Conservation (phyloP, 176 grass and related monocot species). For the Aegilops umbellulata region DNA sequence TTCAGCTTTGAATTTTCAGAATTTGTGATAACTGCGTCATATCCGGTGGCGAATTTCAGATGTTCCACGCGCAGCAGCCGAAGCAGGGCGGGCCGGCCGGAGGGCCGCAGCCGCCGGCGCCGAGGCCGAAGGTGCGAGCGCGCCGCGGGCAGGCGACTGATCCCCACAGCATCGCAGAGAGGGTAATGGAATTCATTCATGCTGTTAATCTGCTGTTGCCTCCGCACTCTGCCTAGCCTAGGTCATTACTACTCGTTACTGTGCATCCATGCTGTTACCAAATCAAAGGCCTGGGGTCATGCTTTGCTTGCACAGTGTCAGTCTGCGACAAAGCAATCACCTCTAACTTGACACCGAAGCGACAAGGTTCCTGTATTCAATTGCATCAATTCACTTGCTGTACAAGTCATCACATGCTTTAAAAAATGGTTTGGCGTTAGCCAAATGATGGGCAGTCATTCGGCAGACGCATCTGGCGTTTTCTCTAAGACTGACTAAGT, state of each 20-base stretch:
- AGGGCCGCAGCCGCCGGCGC: conserved; percentile 61
- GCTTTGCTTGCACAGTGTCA: not conserved
- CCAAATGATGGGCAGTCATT: not conserved
- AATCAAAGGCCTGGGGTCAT: not conserved
- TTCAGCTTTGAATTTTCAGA: not conserved
- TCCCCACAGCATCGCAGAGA: conserved; percentile 95
- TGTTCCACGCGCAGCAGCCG: conserved; percentile 68
- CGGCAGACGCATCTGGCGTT: not conserved
- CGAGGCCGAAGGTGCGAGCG: conserved; percentile 89
- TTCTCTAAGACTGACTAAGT: not conserved
- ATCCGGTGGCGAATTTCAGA: conserved; percentile 33
- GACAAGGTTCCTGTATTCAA: not conserved
- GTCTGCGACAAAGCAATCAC: not conserved
- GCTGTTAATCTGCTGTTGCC: not conserved
- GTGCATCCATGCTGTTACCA: not conserved
- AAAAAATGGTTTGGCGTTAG: not conserved
- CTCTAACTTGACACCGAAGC: not conserved
- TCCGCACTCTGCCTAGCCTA: not conserved
- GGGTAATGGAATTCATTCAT: conserved; percentile 46
- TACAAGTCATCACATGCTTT: not conserved
- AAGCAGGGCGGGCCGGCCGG: conserved; percentile 47
- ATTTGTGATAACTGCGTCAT: not conserved
- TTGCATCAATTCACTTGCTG: conserved; percentile 22
- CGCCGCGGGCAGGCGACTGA: conserved; percentile 93
- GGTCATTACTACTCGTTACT: not conserved